A percentile compares a stretch with the other conserved stretches of the same genome.
Evolutionary conservation across 2,329 filamentous ascomycete genomes (phyloP).

Genomic region (Penicillium crustosum): DNA sequence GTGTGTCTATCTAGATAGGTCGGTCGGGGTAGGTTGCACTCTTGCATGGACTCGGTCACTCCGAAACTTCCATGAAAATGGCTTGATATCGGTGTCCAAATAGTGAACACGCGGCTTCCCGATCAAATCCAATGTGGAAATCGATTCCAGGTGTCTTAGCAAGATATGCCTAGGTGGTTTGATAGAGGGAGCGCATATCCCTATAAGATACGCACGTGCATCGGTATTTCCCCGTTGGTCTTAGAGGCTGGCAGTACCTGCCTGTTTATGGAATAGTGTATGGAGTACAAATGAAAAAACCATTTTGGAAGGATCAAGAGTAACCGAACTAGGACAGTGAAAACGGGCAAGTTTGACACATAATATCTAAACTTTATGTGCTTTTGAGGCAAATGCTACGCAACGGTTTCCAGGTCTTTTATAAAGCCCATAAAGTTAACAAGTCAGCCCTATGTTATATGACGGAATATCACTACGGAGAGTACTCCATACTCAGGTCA

Average conservation of each 20-base stretch:
- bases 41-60: background rate
- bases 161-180: background rate
- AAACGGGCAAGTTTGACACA: too few species aligned
- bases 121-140: background rate
- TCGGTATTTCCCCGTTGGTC: background rate
- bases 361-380: background rate
- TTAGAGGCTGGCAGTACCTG: background rate
- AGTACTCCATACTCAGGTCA: background rate
- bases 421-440: background rate
- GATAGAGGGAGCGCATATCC: background rate
- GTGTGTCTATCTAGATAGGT: background rate
- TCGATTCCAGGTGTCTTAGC: background rate
- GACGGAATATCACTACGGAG: background rate
- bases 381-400: background rate
- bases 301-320: background rate
- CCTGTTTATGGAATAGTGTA: background rate
- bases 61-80: background rate
- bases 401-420: too few species aligned
- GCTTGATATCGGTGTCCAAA: background rate
- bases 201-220: background rate
- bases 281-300: background rate
- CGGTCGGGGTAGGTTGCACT: slow-evolving; percentile 1
- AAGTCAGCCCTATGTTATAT: background rate
- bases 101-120: background rate
- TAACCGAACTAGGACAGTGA: background rate